These are phyloP conservation scores for Phaeophleospora eucalypticola DNA, from an alignment of 2,329 filamentous ascomycete species.

Conservation along the genomic window DNA sequence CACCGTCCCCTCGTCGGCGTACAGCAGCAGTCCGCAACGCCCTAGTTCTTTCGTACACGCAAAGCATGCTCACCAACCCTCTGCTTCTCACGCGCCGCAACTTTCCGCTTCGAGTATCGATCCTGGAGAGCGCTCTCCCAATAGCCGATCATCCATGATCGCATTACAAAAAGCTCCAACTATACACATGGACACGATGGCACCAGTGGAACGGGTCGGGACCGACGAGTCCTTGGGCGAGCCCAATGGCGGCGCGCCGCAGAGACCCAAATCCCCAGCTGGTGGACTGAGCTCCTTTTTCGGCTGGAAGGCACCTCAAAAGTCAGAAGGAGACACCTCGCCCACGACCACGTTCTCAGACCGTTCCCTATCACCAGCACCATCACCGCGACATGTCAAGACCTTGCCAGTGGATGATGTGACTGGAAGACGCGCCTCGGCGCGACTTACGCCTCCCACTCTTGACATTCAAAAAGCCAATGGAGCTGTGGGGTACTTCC, in stretches of 20 bases:
- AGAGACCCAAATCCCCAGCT: conserved; percentile 42
- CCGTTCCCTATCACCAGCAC: conserved; percentile 54
- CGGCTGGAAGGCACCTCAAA: conserved; percentile 57
- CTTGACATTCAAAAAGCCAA: conserved; percentile 53
- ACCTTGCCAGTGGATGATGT: conserved; percentile 30
- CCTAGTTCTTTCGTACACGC: conserved; percentile 24
- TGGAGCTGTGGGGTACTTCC: conserved; percentile 41
- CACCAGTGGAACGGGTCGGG: conserved; percentile 32
- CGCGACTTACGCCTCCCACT: conserved; percentile 40
- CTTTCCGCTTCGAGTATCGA: conserved; percentile 25
- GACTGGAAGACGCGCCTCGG: conserved; percentile 24
- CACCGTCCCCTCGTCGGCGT: conserved; percentile 21
- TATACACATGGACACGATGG: conserved; percentile 31
- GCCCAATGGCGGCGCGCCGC: conserved; percentile 16
- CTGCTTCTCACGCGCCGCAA: conserved; percentile 23
- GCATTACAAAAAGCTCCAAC: conserved; percentile 24
- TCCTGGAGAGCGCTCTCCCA: conserved; percentile 18
- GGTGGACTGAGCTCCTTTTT: conserved; percentile 62
- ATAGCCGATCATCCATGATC: conserved; percentile 23
- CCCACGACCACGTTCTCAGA: conserved; percentile 62
- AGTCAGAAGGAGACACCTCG: conserved; percentile 50
- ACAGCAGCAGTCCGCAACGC: conserved; percentile 25
- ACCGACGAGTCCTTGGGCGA: conserved; percentile 31
- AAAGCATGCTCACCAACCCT: conserved; percentile 27
- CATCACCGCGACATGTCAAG: conserved; percentile 45